Percentiles rank a stretch among this genome's conserved stretches.
phyloP scores from a whole-genome alignment of 345 rosid species.

The Populus tremula region DNA sequence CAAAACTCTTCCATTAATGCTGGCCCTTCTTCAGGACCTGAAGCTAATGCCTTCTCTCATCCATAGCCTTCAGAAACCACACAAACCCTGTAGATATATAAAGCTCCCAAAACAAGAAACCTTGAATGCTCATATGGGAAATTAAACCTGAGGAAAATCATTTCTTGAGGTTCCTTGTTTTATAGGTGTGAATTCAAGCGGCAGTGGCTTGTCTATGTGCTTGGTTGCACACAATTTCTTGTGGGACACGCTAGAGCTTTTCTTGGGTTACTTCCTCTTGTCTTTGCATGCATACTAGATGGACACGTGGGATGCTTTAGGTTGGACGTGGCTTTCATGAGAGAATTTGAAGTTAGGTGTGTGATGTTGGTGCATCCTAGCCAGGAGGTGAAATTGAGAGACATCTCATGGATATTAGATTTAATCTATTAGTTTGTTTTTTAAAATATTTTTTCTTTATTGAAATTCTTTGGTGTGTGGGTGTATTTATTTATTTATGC shows the following conservation, averaged over 20 bases:
- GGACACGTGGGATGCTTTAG: neutral
- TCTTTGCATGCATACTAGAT: too few species aligned
- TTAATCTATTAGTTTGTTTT: too few species aligned
- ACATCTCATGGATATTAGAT: too few species aligned
- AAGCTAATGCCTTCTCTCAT: constrained; percentile 65
- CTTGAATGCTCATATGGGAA: constrained; percentile 27
- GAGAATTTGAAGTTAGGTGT: constrained; percentile 8
- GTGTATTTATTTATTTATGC: neutral
- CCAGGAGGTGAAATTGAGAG: constrained; percentile 3
- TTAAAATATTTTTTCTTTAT: too few species aligned
- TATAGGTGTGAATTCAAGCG: neutral
- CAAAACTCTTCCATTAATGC: constrained; percentile 83
- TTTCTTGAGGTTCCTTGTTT: constrained; percentile 6
- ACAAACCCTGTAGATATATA: constrained; percentile 47
- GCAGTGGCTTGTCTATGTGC: constrained; percentile 9
- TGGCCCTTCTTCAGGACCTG: constrained; percentile 73
- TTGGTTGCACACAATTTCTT: neutral
- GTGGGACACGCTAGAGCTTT: neutral
- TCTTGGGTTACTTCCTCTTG: neutral
- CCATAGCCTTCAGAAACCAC: constrained; percentile 48
- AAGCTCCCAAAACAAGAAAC: constrained; percentile 44
- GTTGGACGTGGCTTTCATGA: constrained; percentile 7
- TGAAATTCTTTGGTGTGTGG: neutral
- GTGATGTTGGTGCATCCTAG: constrained; percentile 10
- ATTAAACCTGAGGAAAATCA: too few species aligned